Base-by-base conservation (phyloP, 768 basidiomycete genomes). In the Termitomyces eurrhizus region DNA sequence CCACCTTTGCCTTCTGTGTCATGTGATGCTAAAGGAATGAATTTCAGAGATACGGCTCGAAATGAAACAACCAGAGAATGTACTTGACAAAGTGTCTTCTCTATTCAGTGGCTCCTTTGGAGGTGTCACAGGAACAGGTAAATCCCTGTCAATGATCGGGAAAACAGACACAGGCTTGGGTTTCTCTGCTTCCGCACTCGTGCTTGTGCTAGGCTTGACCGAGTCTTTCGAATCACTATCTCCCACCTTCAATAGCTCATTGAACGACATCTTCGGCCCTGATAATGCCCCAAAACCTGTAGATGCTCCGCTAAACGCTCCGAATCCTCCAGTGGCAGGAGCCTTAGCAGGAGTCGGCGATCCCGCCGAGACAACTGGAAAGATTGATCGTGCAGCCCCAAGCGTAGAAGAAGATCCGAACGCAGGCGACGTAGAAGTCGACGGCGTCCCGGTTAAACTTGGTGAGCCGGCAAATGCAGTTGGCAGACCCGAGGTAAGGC, bases 171-270 rank as follows among this genome's bases (percentile, higher is more conserved):
- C 53, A 12, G 52, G 32, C 51, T 64, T 62, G 9, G 51, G 46
- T 46, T 56, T 59, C 45, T 50, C 60, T 36, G 50, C 61, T 41
- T 49, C 55, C 54, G 44, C 18, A 21, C 52, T 53, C 21, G 42
- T 48, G 49, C 41, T 53, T 3, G 56, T 52, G 35, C 57, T 58
- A 2, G 62, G 46, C 26, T 68, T 69, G 11, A 68, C 62, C 7
- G 69, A 63, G 37, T 66, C 74, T 57, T 69, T 67, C 29, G 60
- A 51, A 24, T 71, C 69, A 21, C 68, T 68, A 49, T 72, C 74
- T 48, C 66, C 74, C 16, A 64, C 69, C 67, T 84, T 81, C 59
- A 90, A 72, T 50, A 90, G 67, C 33, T 90, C 85, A n/a, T 75
- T 71, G 64, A 88, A 92, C 0, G 89, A 83, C 64, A 80, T 82